phyloP scores from a whole-genome alignment of 495 filamentous ascomycete genomes.

The Cenococcum geophilum region DNA sequence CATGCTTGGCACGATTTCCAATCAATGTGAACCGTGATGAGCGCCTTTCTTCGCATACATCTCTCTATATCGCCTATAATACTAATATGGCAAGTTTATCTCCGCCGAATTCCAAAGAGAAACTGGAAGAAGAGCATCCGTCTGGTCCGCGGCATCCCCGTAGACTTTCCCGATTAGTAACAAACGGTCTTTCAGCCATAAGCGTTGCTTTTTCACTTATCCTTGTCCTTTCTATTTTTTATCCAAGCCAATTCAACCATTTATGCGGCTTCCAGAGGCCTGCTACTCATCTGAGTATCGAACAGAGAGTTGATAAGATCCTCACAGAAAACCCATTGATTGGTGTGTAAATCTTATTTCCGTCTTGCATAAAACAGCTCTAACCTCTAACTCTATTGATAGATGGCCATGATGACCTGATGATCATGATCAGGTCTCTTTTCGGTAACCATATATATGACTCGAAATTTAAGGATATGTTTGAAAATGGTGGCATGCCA shows the following conservation, averaged over 20 bases:
- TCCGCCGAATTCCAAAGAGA: not conserved
- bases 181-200: not conserved
- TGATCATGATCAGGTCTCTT: slow-evolving; percentile 59
- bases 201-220: not conserved
- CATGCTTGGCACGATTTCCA: slow-evolving; percentile 1
- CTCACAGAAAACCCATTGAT: slow-evolving; percentile 71
- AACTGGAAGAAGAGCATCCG: not conserved
- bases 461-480: slow-evolving; percentile 61
- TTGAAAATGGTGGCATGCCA: slow-evolving; percentile 57
- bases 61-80: not conserved
- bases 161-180: not conserved
- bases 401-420: slow-evolving; percentile 93
- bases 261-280: not conserved
- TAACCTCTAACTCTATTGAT: slow-evolving; percentile 16
- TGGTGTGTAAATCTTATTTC: slow-evolving; percentile 43
- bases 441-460: slow-evolving; percentile 76
- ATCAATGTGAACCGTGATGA: not conserved
- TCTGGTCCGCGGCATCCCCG: not conserved
- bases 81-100: not conserved
- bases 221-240: not conserved
- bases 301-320: slow-evolving; percentile 63
- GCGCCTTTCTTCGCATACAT: not conserved
- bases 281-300: slow-evolving; percentile 39
- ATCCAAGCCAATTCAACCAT: not conserved
- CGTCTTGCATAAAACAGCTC: slow-evolving; percentile 6